phyloP scores from a whole-genome alignment of 176 grass and related monocot genomes.

The Oryza meyeriana region DNA sequence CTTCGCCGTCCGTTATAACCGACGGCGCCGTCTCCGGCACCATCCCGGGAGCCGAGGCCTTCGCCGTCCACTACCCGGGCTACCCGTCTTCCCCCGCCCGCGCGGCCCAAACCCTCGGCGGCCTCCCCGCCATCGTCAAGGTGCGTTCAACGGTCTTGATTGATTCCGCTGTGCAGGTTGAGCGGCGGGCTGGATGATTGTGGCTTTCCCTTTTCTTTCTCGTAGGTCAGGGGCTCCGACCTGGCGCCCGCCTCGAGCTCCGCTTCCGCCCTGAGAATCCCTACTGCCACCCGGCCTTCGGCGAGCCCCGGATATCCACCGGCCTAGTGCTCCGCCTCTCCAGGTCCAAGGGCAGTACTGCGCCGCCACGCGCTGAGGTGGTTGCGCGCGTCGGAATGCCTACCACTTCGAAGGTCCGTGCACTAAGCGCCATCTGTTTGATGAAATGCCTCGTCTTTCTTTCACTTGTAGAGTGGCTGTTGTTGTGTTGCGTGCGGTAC shows the following conservation, averaged over 20 bases:
- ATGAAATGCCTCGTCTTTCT: slow-evolving; percentile 23
- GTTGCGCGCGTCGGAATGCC: slow-evolving; percentile 60
- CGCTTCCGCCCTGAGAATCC: slow-evolving; percentile 86
- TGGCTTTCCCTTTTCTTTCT: background rate
- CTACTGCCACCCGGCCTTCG: slow-evolving; percentile 71
- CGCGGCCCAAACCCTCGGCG: slow-evolving; percentile 58
- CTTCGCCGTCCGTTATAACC: slow-evolving; percentile 39
- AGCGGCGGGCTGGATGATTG: background rate
- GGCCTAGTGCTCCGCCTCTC: slow-evolving; percentile 65
- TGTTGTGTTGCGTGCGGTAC: background rate
- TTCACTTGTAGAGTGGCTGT: background rate
- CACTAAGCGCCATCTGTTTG: background rate
- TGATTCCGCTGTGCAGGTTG: too few species aligned
- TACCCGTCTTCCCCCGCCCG: slow-evolving; percentile 64
- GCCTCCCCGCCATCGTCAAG: slow-evolving; percentile 60
- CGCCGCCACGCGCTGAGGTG: slow-evolving; percentile 43
- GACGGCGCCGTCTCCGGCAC: slow-evolving; percentile 54
- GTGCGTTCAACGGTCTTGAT: slow-evolving; percentile 11
- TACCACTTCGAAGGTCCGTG: slow-evolving; percentile 71
- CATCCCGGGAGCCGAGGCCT: slow-evolving; percentile 50
- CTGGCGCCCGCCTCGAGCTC: slow-evolving; percentile 47
- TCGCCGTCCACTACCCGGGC: slow-evolving; percentile 75
- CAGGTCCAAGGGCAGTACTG: slow-evolving; percentile 15
- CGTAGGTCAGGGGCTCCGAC: slow-evolving; percentile 50
- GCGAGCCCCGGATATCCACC: slow-evolving; percentile 34